Evolutionary conservation across 306 rosid species (phyloP), one percentile per base, ranked within the genome.

Genomic region (Begonia masoniana): DNA sequence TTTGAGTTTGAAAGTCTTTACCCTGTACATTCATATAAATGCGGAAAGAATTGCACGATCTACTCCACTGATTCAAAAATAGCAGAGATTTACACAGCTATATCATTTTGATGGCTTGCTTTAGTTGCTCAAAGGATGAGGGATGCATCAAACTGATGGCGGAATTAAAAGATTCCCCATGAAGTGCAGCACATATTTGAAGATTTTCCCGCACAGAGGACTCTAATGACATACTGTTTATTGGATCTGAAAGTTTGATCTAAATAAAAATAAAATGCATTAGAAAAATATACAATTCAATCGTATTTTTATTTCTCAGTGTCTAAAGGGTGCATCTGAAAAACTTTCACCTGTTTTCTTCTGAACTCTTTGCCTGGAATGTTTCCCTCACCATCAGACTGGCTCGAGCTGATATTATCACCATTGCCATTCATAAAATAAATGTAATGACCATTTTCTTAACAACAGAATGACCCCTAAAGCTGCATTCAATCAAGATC

Each of bases 111-210:
- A 91, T 72, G 46, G 97, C 97, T 71, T 78, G 87, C 70, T 81
- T 91, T 70, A 91, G 73, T 56, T 91, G 94, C 42, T 84, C 74
- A 51, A 91, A 64, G 47, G 87, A 85, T 48, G 88, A 63, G 54
- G 97, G 95, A 75, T 91, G 97, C 74, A 91, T 91, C 71, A 76
- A 76, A 67, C 70, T 70, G 71, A 91, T 85, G 42, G 82, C 82
- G 43, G 84, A 58, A 80, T 74, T 80, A 62, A 91, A 91, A n/a
- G 91, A 70, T 69, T 91, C 97, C 36, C 97, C 97, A 64, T 91
- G 95, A 68, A 82, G 83, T 47, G 84, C 73, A 51, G 92, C 80
- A 65, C 94, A 85, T 6, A 95, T 85, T 60, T 83, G 97, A 61
- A 91, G 88, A 68, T 91, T 91, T 57, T 84, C 96, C 59, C 75